Evolutionary conservation across 495 filamentous ascomycete species (phyloP), one percentile per base, ranked within the genome.

Genomic region (Trichoderma erinaceum): DNA sequence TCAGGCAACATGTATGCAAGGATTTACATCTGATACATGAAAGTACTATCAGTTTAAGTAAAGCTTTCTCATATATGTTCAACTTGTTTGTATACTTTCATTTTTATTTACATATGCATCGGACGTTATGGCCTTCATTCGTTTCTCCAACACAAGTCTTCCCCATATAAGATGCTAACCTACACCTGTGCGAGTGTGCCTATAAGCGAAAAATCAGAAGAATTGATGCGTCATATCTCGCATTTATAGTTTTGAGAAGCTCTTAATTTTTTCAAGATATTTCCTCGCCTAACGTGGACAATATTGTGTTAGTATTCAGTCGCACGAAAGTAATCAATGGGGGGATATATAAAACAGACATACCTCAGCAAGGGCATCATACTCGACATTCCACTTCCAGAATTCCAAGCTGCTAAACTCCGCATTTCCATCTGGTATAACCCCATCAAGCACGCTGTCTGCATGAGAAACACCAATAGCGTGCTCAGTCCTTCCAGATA

Each of bases 321-420:
- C 21, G 48, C 21, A 11, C 4, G 21, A 4, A n/a, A n/a, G 16
- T 7, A 2, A 21, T 4, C 0, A 32, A 32, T 16, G 8, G 27
- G 13, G 15, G 10, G 10, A 13, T 25, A 32, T 12, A 61, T 61
- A 23, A 3, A 21, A 13, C 50, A 23, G 10, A 61, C 56, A 29
- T 61, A 61, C 56, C 56, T 61, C 56, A 12, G 6, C 25, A 29
- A 61, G 11, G 10, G 56, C 56, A 32, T 61, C 56, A 21, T 61
- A 61, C 23, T 61, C 56, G 23, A 61, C 56, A 15, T 61, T 61
- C 56, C 56, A 61, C 27, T 61, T 61, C 56, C 56, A 61, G 10
- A 61, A 61, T 21, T 61, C 56, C 56, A 61, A 13, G 13, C 25
- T 61, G 16, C 56, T 61, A 15, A 61, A 61, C 4, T 61, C 56